Base-by-base conservation (phyloP, 1,139 yeast genomes). In the Yamadazyma mexicana region DNA sequence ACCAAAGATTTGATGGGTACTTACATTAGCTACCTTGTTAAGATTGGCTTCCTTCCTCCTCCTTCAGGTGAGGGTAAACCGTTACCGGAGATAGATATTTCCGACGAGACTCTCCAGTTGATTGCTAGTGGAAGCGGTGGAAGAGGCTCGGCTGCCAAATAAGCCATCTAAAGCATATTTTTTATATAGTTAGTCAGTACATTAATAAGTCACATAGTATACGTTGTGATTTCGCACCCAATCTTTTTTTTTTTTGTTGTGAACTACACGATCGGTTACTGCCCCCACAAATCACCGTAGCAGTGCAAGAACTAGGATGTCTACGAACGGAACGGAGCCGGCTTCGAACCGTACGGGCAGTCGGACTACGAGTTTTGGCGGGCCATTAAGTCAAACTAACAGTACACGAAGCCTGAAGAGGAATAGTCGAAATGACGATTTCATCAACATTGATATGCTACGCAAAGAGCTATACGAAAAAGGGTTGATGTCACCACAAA, bases 81-180 rank as follows among this genome's bases (percentile, higher is more conserved):
- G 11, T 69, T 92, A 45, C 96, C 97, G 7, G 66, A 68, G 16
- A 62, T 87, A 35, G 56, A 64, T 10, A 56, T 91, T 34, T 59
- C 79, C 33, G 66, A 72, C 23, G 84, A 81, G 51, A 81, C 91
- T 27, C 62, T 87, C 48, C 72, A 73, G 12, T 73, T 87, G 55
- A 77, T 88, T 43, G 67, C 77, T n/a, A 64, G 83, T 6, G 94
- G 94, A 51, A 95, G 92, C 20, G 97, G 97, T 52, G 95, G 94
- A 17, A 87, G 98, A 73, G 71, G 79, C 5, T 74, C 81, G 40
- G 83, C 83, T 29, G 76, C 75, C 11, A 64, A 62, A 38, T 63
- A 59, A 12, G 16, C 16, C 15, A 11, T 5, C 7, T n/a, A n/a
- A n/a, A n/a, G n/a, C n/a, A n/a, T n/a, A n/a, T n/a, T n/a, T n/a